These are phyloP conservation scores for Pseudogymnoascus sp. DNA, from an alignment of 2,329 filamentous ascomycete species.

Conservation along the genomic window DNA sequence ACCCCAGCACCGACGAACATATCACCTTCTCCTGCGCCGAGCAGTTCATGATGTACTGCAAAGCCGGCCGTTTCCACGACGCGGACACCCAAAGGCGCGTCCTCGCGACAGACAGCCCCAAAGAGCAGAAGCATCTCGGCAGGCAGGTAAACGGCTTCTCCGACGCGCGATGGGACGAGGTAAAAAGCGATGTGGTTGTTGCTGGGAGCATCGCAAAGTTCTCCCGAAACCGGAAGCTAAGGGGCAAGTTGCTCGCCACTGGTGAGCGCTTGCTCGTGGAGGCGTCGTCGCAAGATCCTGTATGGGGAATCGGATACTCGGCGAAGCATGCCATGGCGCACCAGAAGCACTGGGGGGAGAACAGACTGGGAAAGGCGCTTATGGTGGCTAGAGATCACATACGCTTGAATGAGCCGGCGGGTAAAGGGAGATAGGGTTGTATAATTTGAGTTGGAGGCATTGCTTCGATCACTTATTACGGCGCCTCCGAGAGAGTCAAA, in stretches of 20 bases:
- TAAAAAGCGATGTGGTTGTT: slow-evolving; percentile 12
- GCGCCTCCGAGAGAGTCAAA: neutral
- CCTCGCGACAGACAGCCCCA: slow-evolving; percentile 22
- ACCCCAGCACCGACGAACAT: neutral
- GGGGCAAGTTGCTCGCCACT: slow-evolving; percentile 25
- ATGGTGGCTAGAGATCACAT: slow-evolving; percentile 21
- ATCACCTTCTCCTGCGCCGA: slow-evolving; percentile 30
- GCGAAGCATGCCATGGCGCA: slow-evolving; percentile 25
- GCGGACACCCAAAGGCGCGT: slow-evolving; percentile 17
- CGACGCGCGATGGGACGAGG: slow-evolving; percentile 21
- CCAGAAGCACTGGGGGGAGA: slow-evolving; percentile 26
- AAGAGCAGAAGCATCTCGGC: slow-evolving; percentile 27
- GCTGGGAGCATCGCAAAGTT: slow-evolving; percentile 30
- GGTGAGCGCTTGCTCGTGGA: slow-evolving; percentile 27
- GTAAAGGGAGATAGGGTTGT: neutral
- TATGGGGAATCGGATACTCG: slow-evolving; percentile 30
- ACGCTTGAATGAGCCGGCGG: slow-evolving; percentile 2
- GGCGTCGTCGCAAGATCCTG: slow-evolving; percentile 25
- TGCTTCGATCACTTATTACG: neutral
- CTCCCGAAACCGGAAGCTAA: slow-evolving; percentile 24
- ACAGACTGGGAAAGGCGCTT: slow-evolving; percentile 26
- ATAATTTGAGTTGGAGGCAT: neutral
- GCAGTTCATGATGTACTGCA: slow-evolving; percentile 37
- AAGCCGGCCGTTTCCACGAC: slow-evolving; percentile 31
- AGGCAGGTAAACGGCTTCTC: slow-evolving; percentile 23